Conservation (phyloP, 2,329 filamentous ascomycete species). For the Trichothecium roseum region DNA sequence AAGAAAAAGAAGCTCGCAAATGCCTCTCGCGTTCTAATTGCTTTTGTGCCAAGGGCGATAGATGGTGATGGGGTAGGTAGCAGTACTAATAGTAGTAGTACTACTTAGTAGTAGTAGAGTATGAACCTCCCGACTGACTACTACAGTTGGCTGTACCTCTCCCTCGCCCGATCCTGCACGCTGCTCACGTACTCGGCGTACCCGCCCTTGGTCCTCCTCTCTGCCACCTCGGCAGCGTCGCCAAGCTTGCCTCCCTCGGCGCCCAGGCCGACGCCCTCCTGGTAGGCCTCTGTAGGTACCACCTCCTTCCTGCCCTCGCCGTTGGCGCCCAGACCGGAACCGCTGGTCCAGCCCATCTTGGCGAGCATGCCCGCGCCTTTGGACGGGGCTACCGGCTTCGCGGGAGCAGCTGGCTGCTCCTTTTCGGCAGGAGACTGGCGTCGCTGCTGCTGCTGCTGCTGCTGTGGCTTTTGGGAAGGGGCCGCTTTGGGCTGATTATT, state of each 20-base stretch:
- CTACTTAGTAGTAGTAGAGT: too few species aligned
- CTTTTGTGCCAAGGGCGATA: too few species aligned
- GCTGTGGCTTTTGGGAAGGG: conserved; percentile 7
- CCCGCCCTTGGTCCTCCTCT: conserved; percentile 46
- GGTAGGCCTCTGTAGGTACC: conserved; percentile 54
- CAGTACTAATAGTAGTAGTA: neutral
- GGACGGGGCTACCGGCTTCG: conserved; percentile 30
- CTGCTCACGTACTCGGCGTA: conserved; percentile 54
- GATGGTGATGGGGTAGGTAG: too few species aligned
- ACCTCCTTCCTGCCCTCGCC: conserved; percentile 53
- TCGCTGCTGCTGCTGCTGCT: neutral
- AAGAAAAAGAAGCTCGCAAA: too few species aligned
- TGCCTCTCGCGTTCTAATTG: too few species aligned
- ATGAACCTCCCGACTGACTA: conserved; percentile 2
- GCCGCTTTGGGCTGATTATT: conserved; percentile 49
- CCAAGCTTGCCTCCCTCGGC: conserved; percentile 60
- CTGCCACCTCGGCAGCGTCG: conserved; percentile 54
- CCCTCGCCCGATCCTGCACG: conserved; percentile 55
- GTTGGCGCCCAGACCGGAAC: conserved; percentile 53
- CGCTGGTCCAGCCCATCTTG: conserved; percentile 63
- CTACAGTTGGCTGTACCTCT: conserved; percentile 49
- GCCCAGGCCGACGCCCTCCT: conserved; percentile 58
- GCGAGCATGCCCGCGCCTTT: conserved; percentile 59
- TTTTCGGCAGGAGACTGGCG: conserved; percentile 5
- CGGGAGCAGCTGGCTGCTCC: conserved; percentile 4